Conservation (phyloP, 2,329 filamentous ascomycete species). For the Fusarium sp. region DNA sequence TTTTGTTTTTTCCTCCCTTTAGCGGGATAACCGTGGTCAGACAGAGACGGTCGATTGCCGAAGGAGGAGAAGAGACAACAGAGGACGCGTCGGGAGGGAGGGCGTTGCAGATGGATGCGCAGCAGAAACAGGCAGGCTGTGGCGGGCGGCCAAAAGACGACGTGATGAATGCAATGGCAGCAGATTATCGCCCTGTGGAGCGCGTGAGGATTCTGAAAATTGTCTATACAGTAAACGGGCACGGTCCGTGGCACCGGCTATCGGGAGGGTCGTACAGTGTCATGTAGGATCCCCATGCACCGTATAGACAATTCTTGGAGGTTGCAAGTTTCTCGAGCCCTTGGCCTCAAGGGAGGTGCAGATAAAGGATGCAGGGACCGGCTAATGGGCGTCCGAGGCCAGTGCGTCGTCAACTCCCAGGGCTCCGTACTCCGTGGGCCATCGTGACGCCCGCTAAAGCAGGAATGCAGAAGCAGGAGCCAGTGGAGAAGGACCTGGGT, state of each 20-base stretch:
- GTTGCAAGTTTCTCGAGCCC: constrained; percentile 35
- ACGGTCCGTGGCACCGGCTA: constrained; percentile 12
- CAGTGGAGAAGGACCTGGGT: constrained; percentile 11
- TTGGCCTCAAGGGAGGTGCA: constrained; percentile 35
- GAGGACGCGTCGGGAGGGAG: constrained; percentile 20
- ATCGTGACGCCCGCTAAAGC: constrained; percentile 25
- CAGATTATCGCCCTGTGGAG: constrained; percentile 43
- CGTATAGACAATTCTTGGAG: constrained; percentile 47
- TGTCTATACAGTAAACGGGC: constrained; percentile 43
- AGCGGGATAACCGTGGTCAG: constrained; percentile 4
- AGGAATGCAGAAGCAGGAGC: constrained; percentile 11
- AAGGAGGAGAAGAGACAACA: constrained; percentile 16
- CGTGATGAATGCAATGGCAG: constrained; percentile 41
- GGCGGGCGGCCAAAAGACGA: constrained; percentile 39
- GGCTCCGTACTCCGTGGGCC: constrained; percentile 21
- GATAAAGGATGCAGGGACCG: constrained; percentile 45
- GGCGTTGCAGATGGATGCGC: constrained; percentile 27
- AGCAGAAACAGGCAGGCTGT: constrained; percentile 20
- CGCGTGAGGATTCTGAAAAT: constrained; percentile 39
- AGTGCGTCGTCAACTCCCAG: constrained; percentile 29
- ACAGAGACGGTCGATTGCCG: neutral
- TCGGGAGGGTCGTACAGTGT: constrained; percentile 22
- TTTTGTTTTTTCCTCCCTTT: neutral
- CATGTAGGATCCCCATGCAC: constrained; percentile 37
- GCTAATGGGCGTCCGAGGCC: constrained; percentile 31